Base-by-base conservation (phyloP, 83 land plant genomes). In the Thuja plicata region DNA sequence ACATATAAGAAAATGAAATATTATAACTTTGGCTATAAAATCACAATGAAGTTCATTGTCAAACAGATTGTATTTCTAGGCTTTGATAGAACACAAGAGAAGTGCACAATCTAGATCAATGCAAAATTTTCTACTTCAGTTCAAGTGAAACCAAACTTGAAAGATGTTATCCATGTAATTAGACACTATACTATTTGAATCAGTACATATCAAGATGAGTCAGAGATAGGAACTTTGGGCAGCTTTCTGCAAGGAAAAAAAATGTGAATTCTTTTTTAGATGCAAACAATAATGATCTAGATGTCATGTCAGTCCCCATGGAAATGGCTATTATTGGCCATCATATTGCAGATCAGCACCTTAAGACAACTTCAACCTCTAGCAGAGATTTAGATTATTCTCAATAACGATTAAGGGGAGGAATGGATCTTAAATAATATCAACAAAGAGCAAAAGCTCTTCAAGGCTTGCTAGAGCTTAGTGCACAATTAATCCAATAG, bases 381-480 rank as follows among this genome's bases (percentile, higher is more conserved):
- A n/a, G n/a, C n/a, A n/a, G n/a, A n/a, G n/a, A n/a, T n/a, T n/a
- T n/a, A n/a, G n/a, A n/a, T n/a, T n/a, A n/a, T n/a, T n/a, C n/a
- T n/a, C n/a, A n/a, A n/a, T n/a, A n/a, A n/a, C n/a, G n/a, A n/a
- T n/a, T n/a, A n/a, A n/a, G n/a, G n/a, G n/a, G n/a, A n/a, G n/a
- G n/a, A n/a, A n/a, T n/a, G n/a, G n/a, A n/a, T n/a, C n/a, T n/a
- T 41, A 92, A 94, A 54, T 97, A 97, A n/a, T 91, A 87, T 89
- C 92, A 90, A 80, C 97, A 97, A 84, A 86, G 96, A 73, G 97
- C 98, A 7, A 96, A 95, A 76, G 98, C 98, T 7, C 89, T 97
- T 88, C 97, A 97, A 89, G 96, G 97, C 17, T 52, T 97, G 91
- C 92, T 97, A 41, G 98, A 97, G 89, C 96, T 95, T 40, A 94